Conservation (phyloP, 2,329 filamentous ascomycete genomes). For the Lachnellula willkommii region DNA sequence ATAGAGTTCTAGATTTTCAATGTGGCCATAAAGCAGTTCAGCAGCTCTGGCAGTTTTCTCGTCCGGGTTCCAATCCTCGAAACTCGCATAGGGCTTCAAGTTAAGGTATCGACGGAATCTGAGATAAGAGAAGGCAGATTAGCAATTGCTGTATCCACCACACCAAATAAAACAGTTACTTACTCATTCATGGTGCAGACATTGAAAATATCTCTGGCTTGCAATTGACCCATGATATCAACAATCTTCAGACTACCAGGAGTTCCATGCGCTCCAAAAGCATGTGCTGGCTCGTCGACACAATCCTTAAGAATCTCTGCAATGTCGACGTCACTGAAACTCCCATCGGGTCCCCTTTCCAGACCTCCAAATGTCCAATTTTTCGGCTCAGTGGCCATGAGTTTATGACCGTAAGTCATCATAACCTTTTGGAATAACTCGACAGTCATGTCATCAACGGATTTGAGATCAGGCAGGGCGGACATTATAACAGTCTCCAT, state of each 20-base stretch:
- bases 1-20: constrained; percentile 52
- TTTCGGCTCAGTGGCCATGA: constrained; percentile 31
- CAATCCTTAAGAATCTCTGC: constrained; percentile 41
- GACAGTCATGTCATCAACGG: constrained; percentile 39
- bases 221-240: constrained; percentile 43
- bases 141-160: neutral
- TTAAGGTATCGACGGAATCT: constrained; percentile 49
- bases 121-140: neutral
- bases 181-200: constrained; percentile 49
- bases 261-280: constrained; percentile 46
- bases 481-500: constrained; percentile 37
- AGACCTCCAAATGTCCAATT: constrained; percentile 41
- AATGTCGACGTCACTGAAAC: constrained; percentile 40
- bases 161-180: constrained; percentile 12
- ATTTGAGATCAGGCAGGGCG: constrained; percentile 35
- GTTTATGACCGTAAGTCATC: constrained; percentile 33
- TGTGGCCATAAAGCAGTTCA: constrained; percentile 43
- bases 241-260: constrained; percentile 42
- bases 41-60: constrained; percentile 41
- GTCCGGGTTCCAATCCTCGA: constrained; percentile 48
- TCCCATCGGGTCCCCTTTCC: constrained; percentile 36
- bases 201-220: constrained; percentile 42
- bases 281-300: constrained; percentile 44
- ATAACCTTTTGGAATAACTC: constrained; percentile 40
- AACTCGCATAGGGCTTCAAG: constrained; percentile 43